A percentile compares a stretch with the other conserved stretches of the same genome.
Conservation (phyloP, 83 land plant genomes). For the Thuja plicata region DNA sequence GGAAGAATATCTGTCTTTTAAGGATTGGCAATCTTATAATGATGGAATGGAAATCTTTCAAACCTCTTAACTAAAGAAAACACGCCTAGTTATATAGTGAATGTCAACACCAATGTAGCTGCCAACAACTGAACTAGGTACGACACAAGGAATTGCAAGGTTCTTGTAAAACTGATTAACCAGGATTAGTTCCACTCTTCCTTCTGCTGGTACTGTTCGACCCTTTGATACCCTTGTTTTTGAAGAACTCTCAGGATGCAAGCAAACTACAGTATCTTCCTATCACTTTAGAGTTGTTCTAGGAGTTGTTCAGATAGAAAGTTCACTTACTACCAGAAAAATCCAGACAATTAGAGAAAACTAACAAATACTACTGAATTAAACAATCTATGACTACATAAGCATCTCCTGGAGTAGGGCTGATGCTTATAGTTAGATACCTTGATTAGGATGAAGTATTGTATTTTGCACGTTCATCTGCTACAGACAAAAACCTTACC, state of each 20-base stretch:
- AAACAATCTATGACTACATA: neutral
- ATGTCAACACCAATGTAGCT: conserved; percentile 38
- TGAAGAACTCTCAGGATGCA: conserved; percentile 42
- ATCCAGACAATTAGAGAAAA: neutral
- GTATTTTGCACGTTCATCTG: conserved; percentile 23
- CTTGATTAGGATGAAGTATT: conserved; percentile 68
- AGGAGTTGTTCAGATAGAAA: conserved; percentile 59
- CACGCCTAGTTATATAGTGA: conserved; percentile 58
- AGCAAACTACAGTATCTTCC: conserved; percentile 60
- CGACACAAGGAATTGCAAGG: conserved; percentile 54
- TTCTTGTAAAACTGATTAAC: conserved; percentile 43
- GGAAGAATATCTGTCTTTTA: neutral
- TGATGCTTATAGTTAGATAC: conserved; percentile 21
- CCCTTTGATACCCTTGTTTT: conserved; percentile 60
- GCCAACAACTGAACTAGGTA: conserved; percentile 64
- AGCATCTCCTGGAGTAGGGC: neutral
- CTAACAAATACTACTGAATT: neutral
- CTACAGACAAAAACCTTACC: conserved; percentile 30
- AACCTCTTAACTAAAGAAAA: neutral
- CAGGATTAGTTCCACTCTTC: conserved; percentile 69
- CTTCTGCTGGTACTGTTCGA: conserved; percentile 51
- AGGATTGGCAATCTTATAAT: neutral
- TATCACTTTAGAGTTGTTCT: conserved; percentile 47
- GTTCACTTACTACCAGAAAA: conserved; percentile 21
- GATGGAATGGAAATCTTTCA: neutral